Percentiles rank a stretch among this genome's conserved stretches.
phyloP scores from a whole-genome alignment of 2,329 filamentous ascomycete species.

The Alternaria sp. region DNA sequence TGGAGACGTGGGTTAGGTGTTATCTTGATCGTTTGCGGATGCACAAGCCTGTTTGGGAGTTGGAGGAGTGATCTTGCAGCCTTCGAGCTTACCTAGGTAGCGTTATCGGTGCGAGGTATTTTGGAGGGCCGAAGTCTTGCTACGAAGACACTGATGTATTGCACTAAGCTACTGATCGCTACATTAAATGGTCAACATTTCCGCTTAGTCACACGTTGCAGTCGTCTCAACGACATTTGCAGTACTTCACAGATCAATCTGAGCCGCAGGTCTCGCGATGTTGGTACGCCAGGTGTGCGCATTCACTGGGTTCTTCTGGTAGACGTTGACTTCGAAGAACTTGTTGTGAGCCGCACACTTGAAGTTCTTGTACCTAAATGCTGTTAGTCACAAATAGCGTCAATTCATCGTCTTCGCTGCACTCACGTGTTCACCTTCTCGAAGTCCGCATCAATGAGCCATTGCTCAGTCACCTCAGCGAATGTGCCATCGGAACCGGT shows the following conservation, averaged over 20 bases:
- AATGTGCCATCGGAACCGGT: conserved; percentile 26
- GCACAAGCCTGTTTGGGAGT: background rate
- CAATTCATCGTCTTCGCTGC: background rate
- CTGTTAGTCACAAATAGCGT: background rate
- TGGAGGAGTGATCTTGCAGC: background rate
- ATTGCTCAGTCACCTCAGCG: conserved; percentile 46
- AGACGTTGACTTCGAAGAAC: conserved; percentile 59
- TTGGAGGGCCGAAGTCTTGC: background rate
- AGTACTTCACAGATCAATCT: conserved; percentile 43
- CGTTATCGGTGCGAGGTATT: background rate
- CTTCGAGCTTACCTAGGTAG: no score
- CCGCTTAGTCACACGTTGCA: background rate
- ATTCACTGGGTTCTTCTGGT: conserved; percentile 56
- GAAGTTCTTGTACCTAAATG: conserved; percentile 56
- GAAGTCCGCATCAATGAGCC: conserved; percentile 53
- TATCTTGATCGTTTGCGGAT: background rate
- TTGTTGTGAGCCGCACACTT: conserved; percentile 52
- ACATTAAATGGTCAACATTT: background rate
- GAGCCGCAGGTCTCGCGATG: conserved; percentile 49
- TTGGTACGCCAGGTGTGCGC: conserved; percentile 55
- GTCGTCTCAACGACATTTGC: background rate
- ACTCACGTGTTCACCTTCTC: conserved; percentile 54
- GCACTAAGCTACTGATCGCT: background rate
- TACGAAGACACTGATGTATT: background rate
- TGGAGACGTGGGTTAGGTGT: background rate